Percentiles rank a stretch among this genome's conserved stretches.
These are phyloP conservation scores for Colletotrichum sansevieriae DNA, from an alignment of 2,329 filamentous ascomycete genomes.

Conservation along the genomic window DNA sequence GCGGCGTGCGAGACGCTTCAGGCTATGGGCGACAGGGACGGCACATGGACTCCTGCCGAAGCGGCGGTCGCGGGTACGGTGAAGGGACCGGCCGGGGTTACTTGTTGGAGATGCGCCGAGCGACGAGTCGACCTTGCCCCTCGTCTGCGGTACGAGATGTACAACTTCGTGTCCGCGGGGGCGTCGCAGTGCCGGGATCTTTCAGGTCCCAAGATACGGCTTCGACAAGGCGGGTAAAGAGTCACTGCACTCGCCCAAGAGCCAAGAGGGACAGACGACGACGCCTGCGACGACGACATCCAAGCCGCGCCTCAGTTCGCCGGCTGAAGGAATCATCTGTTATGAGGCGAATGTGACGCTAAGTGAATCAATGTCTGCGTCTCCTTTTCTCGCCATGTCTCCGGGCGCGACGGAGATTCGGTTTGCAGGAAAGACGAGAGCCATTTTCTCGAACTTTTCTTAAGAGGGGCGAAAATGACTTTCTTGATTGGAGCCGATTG, in stretches of 20 bases:
- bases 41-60: conserved; percentile 34
- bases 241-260: neutral
- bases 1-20: conserved; percentile 21
- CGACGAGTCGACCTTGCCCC: neutral
- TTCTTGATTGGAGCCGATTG: conserved; percentile 18
- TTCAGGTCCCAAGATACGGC: conserved; percentile 7
- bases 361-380: conserved; percentile 23
- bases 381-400: neutral
- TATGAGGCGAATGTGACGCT: conserved; percentile 27
- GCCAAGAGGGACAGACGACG: conserved; percentile 1
- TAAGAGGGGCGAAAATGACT: conserved; percentile 9
- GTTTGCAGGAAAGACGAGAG: neutral
- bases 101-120: neutral
- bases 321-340: neutral
- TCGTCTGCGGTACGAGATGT: conserved; percentile 2
- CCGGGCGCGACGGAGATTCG: conserved; percentile 18
- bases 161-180: conserved; percentile 21
- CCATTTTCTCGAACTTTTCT: conserved; percentile 3
- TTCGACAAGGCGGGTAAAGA: neutral
- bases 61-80: conserved; percentile 37
- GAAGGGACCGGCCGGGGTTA: conserved; percentile 18
- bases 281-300: conserved; percentile 27
- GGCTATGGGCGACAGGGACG: conserved; percentile 41
- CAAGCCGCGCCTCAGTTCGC: conserved; percentile 24
- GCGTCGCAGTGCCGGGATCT: conserved; percentile 9